phyloP scores from a whole-genome alignment of 345 rosid genomes.

The Pseudoturritis turrita region DNA sequence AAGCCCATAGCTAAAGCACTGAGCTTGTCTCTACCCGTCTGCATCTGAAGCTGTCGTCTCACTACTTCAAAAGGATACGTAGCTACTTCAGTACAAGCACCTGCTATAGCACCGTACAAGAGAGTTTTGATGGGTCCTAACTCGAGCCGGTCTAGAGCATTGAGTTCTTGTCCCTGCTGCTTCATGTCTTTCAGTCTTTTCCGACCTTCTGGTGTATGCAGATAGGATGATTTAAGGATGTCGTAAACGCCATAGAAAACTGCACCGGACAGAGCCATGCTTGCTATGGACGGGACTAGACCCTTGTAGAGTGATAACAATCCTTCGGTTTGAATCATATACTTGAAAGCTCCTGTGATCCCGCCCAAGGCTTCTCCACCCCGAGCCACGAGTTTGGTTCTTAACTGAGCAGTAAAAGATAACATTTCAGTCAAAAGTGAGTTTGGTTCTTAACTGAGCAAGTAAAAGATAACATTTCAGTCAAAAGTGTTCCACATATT shows the following conservation, averaged over 20 bases:
- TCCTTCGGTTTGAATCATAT: conserved; percentile 80
- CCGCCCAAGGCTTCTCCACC: conserved; percentile 96
- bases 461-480: background rate
- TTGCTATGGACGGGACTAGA: conserved; percentile 61
- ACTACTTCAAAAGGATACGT: conserved; percentile 96
- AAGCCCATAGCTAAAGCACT: conserved; percentile 58
- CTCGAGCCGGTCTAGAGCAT: conserved; percentile 71
- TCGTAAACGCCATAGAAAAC: conserved; percentile 92
- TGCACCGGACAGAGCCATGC: conserved; percentile 94
- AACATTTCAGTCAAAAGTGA: conserved; percentile 30
- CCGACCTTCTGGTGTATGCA: conserved; percentile 71
- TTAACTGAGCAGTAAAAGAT: conserved; percentile 36
- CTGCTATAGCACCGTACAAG: conserved; percentile 79
- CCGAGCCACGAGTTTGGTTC: conserved; percentile 84
- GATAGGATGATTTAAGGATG: conserved; percentile 73
- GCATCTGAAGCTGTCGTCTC: conserved; percentile 92
- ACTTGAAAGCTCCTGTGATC: conserved; percentile 62
- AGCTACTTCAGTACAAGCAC: conserved; percentile 89
- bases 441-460: conserved; percentile 66
- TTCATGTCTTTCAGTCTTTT: conserved; percentile 65
- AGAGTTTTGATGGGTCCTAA: conserved; percentile 78
- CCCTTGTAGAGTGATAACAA: conserved; percentile 92
- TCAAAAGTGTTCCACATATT: conserved; percentile 4
- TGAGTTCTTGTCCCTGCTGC: conserved; percentile 56
- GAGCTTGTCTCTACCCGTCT: conserved; percentile 55